Evolutionary conservation across 2,329 filamentous ascomycete genomes (phyloP), one percentile per base, ranked within the genome.

Genomic region (Ustulina deusta): DNA sequence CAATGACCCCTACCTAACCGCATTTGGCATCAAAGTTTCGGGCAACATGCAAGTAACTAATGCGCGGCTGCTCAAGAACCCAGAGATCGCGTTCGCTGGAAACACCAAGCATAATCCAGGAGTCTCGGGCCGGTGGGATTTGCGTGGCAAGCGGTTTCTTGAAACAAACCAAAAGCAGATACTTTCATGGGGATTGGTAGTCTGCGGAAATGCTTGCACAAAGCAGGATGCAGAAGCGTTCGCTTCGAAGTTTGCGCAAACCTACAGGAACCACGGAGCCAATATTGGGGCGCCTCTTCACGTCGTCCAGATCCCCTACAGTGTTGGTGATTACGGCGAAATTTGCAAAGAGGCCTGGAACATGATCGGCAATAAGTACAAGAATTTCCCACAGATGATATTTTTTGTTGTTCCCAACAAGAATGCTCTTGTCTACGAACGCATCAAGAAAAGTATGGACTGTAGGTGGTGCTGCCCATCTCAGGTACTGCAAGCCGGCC

Each of bases 361-460:
- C 17, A 73, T 80, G 2, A 86, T 86, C 2, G 86, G 86, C 2
- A 84, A 86, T 25, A 78, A 84, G 11, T 84, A 83, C 74, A 83
- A 87, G 9, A 75, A 78, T 0, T 83, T 85, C 0, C 92, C 94
- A 0, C 90, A 96, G 76, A 86, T 99, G 3, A 78, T 99, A 9
- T 87, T 98, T 73, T 91, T 95, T 73, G 85, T 98, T 11, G 84
- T 97, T 1, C 86, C 86, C 0, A 87, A 90, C 76, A 91, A 91
- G 75, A 91, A 93, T 69, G 82, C 87, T 0, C 88, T 89, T 15
- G 84, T 89, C 0, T 99, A 99, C 74, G 89, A 93, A 60, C 89
- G 93, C 0, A 87, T 98, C 78, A 99, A 99, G 88, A 94, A 94
- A 80, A 93, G 88, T 29, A 91, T 89, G 69, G 96, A 99, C 73